phyloP scores from a whole-genome alignment of 805 yeast genomes.

The Candida alai region DNA sequence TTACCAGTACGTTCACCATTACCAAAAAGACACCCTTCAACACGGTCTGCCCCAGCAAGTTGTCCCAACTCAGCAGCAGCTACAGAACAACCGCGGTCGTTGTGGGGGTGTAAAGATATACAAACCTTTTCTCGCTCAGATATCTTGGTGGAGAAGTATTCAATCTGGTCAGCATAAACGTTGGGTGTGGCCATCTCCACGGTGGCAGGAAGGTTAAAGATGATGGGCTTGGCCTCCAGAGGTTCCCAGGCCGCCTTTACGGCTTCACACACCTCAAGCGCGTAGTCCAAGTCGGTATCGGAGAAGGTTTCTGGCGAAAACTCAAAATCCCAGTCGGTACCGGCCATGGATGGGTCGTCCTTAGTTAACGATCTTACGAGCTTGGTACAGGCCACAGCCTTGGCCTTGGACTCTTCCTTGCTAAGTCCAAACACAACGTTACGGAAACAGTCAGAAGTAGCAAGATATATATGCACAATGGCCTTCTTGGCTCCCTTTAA shows the following conservation, averaged over 20 bases:
- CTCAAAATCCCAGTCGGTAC: conserved; percentile 70
- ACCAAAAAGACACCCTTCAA: conserved; percentile 82
- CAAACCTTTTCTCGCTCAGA: conserved; percentile 66
- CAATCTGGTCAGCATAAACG: conserved; percentile 81
- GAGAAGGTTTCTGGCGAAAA: conserved; percentile 80
- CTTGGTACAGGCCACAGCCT: conserved; percentile 61
- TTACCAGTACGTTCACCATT: conserved; percentile 88
- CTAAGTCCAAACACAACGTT: conserved; percentile 66
- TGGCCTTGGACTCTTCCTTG: conserved; percentile 52
- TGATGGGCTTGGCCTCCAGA: conserved; percentile 57
- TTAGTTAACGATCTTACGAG: conserved; percentile 66
- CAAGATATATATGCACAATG: conserved; percentile 71
- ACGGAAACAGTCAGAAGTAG: conserved; percentile 72
- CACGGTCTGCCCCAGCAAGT: conserved; percentile 84
- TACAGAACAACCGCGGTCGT: conserved; percentile 86
- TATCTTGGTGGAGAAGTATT: conserved; percentile 60
- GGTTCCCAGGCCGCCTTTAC: conserved; percentile 77
- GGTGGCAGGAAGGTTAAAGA: conserved; percentile 81
- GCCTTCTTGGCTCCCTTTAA: conserved; percentile 73
- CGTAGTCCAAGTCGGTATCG: conserved; percentile 64
- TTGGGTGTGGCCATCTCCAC: conserved; percentile 81
- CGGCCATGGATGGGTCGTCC: conserved; percentile 51
- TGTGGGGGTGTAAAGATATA: conserved; percentile 77
- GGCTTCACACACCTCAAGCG: conserved; percentile 65
- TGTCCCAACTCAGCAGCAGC: conserved; percentile 83